Evolutionary conservation across 768 basidiomycete species (phyloP).

Genomic region (Cubamyces lactineus): DNA sequence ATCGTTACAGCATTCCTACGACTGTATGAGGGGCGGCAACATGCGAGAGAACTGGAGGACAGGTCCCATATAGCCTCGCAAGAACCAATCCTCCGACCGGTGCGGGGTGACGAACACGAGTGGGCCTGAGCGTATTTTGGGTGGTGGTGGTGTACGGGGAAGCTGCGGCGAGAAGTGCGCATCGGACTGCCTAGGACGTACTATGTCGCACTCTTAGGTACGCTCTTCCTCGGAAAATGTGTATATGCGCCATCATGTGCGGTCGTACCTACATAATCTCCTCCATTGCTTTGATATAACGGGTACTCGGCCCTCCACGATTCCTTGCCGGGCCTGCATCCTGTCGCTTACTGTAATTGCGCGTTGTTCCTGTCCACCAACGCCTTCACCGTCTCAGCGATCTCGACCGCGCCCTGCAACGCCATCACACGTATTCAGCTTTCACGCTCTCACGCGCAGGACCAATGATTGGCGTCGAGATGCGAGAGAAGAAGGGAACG

Average conservation of each 20-base stretch:
- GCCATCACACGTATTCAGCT: background rate
- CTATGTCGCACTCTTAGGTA: background rate
- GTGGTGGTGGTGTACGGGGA: no score
- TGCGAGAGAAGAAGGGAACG: no score
- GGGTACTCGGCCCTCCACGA: background rate
- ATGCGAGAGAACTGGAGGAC: no score
- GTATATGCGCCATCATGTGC: background rate
- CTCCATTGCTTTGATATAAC: background rate
- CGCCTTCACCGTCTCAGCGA: conserved; percentile 53
- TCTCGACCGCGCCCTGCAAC: conserved; percentile 54
- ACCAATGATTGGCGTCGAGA: no score
- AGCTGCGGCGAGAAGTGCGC: background rate
- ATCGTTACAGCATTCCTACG: no score
- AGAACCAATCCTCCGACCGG: no score
- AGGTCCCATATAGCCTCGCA: no score
- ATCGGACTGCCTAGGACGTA: background rate
- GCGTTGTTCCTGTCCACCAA: conserved; percentile 59
- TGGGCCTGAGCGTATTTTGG: no score
- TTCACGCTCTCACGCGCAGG: background rate
- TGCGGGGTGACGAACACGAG: no score
- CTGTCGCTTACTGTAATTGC: background rate
- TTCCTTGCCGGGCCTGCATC: background rate
- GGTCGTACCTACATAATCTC: background rate
- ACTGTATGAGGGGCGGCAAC: no score
- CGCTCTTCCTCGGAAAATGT: background rate